Base-by-base conservation (phyloP, 176 grass and related monocot genomes). In the Coix lacrymajobi region DNA sequence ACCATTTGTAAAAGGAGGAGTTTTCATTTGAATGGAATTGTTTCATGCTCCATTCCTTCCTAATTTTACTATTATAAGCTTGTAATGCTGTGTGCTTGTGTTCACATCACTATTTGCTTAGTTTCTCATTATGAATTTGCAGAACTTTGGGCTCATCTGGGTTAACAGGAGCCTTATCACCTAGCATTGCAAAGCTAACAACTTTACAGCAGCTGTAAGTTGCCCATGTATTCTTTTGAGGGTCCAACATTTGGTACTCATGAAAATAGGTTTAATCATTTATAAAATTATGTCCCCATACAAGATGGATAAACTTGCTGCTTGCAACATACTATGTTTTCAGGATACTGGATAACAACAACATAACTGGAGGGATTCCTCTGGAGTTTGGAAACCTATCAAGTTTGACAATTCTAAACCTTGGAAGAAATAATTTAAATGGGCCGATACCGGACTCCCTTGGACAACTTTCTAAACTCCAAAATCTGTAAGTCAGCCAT, bases 301-400 rank as follows among this genome's bases (percentile, higher is more conserved):
- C 39, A 14, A 79, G 79, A 77, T 22, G 10, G 25, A 65, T 65
- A 77, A 19, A 41, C 51, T 66, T 85, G 22, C 3, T 78, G 3
- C 56, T 58, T 58, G 22, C 4, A 44, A 64, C 25, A 76, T 70
- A 44, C 16, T 68, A 67, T 79, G 11, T 43, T 76, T 89, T 37
- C 84, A 98, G 96, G 72, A 82, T 73, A 69, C 69, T 98, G 79
- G 79, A 87, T 30, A 87, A 54, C 64, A 98, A 98, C 62, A 84
- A 65, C 81, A 95, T 98, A 87, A 92, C 88, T 56, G 96, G 96
- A 74, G 83, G 40, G 79, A 95, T 98, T 86, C 96, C 96, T 44
- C 74, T 62, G 31, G 81, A 91, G 69, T 80, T 91, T 38, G 96
- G 96, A 45, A 91, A 91, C 71, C 32, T 98, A 58, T 90, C 87